These are phyloP conservation scores for Curvularia hawaiiensis DNA, from an alignment of 2,329 filamentous ascomycete genomes.

Conservation along the genomic window DNA sequence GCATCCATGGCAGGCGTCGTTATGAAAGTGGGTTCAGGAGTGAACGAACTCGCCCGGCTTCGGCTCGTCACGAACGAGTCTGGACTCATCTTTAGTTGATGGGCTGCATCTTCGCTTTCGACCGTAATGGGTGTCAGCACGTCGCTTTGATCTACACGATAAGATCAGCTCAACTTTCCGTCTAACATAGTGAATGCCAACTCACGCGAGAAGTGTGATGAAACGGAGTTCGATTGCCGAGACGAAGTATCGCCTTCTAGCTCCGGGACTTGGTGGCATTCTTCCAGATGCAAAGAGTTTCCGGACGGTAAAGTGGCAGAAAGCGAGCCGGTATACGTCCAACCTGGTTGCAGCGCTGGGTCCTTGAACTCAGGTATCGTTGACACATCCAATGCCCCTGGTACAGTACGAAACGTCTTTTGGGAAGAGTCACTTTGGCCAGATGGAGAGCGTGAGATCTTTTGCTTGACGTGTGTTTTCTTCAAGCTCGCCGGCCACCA, in stretches of 20 bases:
- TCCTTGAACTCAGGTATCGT: slow-evolving; percentile 28
- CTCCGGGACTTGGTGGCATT: slow-evolving; percentile 34
- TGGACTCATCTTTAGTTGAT: slow-evolving; percentile 33
- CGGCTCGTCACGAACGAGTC: slow-evolving; percentile 33
- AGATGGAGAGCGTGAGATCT: slow-evolving; percentile 26
- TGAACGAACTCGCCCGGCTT: slow-evolving; percentile 27
- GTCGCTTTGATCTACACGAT: slow-evolving; percentile 29
- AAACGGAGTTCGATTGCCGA: slow-evolving; percentile 35
- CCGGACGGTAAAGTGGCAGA: slow-evolving; percentile 42
- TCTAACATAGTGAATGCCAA: background rate
- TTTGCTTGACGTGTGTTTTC: slow-evolving; percentile 39
- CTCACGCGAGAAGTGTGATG: slow-evolving; percentile 38
- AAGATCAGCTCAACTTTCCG: background rate
- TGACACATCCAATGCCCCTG: slow-evolving; percentile 13
- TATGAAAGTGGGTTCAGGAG: slow-evolving; percentile 15
- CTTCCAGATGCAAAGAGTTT: slow-evolving; percentile 34
- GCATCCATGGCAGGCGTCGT: background rate
- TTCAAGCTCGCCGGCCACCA: slow-evolving; percentile 44
- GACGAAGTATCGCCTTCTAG: slow-evolving; percentile 41
- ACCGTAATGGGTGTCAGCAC: slow-evolving; percentile 27
- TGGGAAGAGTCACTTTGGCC: slow-evolving; percentile 23
- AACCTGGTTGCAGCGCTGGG: slow-evolving; percentile 36
- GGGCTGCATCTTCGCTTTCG: slow-evolving; percentile 28
- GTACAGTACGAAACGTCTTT: slow-evolving; percentile 6
- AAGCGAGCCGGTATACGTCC: slow-evolving; percentile 39